These are phyloP conservation scores for Cronartium ribicola DNA, from an alignment of 1,284 basidiomycete species.

Conservation along the genomic window DNA sequence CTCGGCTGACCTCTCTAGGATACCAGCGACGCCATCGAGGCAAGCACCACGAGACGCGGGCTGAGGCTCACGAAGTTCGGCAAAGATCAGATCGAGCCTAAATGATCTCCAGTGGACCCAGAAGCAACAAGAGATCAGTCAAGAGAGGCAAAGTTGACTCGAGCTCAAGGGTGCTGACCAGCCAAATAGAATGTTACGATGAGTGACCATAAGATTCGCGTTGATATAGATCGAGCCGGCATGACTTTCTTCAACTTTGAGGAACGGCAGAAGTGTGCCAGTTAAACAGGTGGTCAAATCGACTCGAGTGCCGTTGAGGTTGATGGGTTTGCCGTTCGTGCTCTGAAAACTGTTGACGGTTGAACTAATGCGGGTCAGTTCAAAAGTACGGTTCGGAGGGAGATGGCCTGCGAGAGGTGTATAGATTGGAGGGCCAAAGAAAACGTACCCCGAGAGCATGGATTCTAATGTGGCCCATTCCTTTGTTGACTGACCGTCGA, in stretches of 20 bases:
- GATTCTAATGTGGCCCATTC: constrained; percentile 20
- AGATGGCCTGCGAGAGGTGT: no score
- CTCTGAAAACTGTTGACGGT: not conserved
- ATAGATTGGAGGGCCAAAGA: not conserved
- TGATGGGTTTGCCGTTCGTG: not conserved
- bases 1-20: constrained; percentile 53
- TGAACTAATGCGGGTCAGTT: not conserved
- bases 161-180: constrained; percentile 10
- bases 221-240: constrained; percentile 17
- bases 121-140: not conserved
- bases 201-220: not conserved
- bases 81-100: constrained; percentile 36
- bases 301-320: not conserved
- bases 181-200: constrained; percentile 28
- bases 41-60: constrained; percentile 53
- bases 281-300: constrained; percentile 24
- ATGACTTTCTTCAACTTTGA: constrained; percentile 20
- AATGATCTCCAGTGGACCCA: no score
- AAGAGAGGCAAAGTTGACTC: not conserved
- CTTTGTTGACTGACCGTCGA: constrained; percentile 2
- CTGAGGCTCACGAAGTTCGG: constrained; percentile 30
- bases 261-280: constrained; percentile 20
- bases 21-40: constrained; percentile 54
- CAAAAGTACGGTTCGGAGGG: no score
- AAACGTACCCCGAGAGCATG: not conserved